Evolutionary conservation across 2,329 filamentous ascomycete genomes (phyloP).

Genomic region (Aspergillus jensenii): DNA sequence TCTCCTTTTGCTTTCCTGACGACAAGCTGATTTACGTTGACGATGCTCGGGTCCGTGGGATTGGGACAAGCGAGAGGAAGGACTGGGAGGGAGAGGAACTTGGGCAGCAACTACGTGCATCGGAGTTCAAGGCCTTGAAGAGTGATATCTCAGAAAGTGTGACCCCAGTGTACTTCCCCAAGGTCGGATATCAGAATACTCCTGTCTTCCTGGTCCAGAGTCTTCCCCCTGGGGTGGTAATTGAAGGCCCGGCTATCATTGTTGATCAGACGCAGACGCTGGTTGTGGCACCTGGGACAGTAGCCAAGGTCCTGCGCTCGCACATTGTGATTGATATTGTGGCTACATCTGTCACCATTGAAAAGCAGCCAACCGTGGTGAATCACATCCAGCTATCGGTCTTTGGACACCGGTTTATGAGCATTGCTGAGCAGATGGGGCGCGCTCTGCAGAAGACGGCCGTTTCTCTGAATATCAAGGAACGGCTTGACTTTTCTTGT

Average conservation of each 20-base stretch:
- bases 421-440: slow-evolving; percentile 61
- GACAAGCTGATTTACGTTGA: slow-evolving; percentile 86
- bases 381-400: slow-evolving; percentile 56
- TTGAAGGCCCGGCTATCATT: slow-evolving; percentile 75
- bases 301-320: slow-evolving; percentile 77
- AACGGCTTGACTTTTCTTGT: slow-evolving; percentile 82
- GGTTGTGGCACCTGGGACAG: slow-evolving; percentile 76
- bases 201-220: slow-evolving; percentile 37
- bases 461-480: slow-evolving; percentile 71
- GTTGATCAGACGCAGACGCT: slow-evolving; percentile 78
- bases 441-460: slow-evolving; percentile 57
- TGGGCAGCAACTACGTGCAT: slow-evolving; percentile 54
- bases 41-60: slow-evolving; percentile 82
- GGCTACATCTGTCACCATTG: slow-evolving; percentile 40
- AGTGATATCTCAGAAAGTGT: neutral
- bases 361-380: slow-evolving; percentile 27
- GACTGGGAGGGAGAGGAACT: slow-evolving; percentile 67
- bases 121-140: slow-evolving; percentile 30
- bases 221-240: neutral
- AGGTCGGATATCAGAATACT: slow-evolving; percentile 31
- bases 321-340: slow-evolving; percentile 87
- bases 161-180: slow-evolving; percentile 54
- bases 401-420: slow-evolving; percentile 59
- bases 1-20: slow-evolving; percentile 71
- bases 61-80: slow-evolving; percentile 63